Base-by-base conservation (phyloP, 2,329 filamentous ascomycete genomes). In the Macrophomina tecta region DNA sequence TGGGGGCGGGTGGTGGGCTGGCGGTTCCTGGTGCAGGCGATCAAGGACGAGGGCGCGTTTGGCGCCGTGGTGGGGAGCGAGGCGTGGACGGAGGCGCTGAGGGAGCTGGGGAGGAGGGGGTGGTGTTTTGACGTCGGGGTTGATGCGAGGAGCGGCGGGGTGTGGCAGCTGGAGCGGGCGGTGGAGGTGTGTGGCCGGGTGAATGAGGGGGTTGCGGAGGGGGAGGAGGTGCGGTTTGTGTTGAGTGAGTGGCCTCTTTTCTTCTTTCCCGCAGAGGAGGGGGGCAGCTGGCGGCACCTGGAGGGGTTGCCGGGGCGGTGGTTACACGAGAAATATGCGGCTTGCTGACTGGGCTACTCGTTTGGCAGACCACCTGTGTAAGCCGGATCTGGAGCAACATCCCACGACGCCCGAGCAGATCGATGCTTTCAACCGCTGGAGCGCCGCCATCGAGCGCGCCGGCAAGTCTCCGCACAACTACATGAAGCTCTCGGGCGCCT, bases 401-500 rank as follows among this genome's bases (percentile, higher is more conserved):
- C 69, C 82, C 78, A 42, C 70, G 52, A 65, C 67, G 70, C 23
- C 66, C 7, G 66, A 68, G 32, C 61, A 72, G n/a, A 84, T 88
- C 73, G 82, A 85, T 1, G 82, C 84, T 32, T 93, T 91, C 77
- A 78, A 85, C 66, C 85, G 86, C 65, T 97, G 92, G 92, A 87
- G 87, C 65, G 83, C 84, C 14, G 84, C 88, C 68, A 88, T 97
- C 74, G 86, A 86, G 72, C 83, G 85, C 8, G 88, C 96, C 73
- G 86, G 89, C 71, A 85, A 85, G 67, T 87, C 86, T 75, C 80
- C 83, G 58, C 85, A 83, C 61, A 88, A 90, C n/a, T 96, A 91
- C 81, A 91, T 97, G 86, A 97, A 97, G 82, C 86, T 97, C n/a
- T 94, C 91, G 0, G 94, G 94, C 7, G 87, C 85, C 55, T 94